These are phyloP conservation scores for Kondoa subrosea DNA, from an alignment of 768 basidiomycete genomes.

Conservation along the genomic window DNA sequence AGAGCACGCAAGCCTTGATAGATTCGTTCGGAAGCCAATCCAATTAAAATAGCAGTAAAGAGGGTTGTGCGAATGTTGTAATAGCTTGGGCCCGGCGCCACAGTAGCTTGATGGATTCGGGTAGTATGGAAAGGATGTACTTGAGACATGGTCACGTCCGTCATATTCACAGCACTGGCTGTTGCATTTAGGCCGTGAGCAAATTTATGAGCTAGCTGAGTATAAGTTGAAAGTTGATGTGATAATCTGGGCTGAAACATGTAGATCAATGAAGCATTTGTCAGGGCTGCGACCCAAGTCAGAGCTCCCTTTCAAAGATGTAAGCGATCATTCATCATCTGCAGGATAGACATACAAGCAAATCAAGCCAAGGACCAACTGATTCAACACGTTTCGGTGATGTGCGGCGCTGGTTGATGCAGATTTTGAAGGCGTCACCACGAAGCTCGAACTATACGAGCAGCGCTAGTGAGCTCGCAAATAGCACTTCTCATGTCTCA, in stretches of 20 bases:
- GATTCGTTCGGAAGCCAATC: slow-evolving; percentile 71
- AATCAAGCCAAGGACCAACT: slow-evolving; percentile 87
- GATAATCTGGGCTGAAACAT: slow-evolving; percentile 50
- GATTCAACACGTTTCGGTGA: slow-evolving; percentile 73
- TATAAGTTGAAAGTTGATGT: slow-evolving; percentile 21
- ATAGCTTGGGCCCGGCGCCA: slow-evolving; percentile 14
- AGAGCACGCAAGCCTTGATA: slow-evolving; percentile 50
- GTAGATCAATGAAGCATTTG: slow-evolving; percentile 77
- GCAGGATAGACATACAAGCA: slow-evolving; percentile 40
- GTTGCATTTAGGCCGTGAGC: not conserved
- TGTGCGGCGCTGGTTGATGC: slow-evolving; percentile 63
- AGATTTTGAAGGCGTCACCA: slow-evolving; percentile 89
- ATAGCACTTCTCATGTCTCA: not conserved
- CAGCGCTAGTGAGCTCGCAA: not conserved
- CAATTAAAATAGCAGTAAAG: slow-evolving; percentile 50
- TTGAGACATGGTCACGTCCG: slow-evolving; percentile 9
- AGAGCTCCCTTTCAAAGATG: slow-evolving; percentile 41
- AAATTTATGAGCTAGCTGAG: slow-evolving; percentile 12
- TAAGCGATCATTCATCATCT: not conserved
- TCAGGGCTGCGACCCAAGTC: slow-evolving; percentile 73
- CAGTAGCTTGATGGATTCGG: slow-evolving; percentile 13
- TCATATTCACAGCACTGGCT: not conserved
- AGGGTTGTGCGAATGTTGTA: slow-evolving; percentile 31
- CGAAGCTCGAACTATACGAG: slow-evolving; percentile 54
- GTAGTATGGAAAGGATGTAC: slow-evolving; percentile 10